phyloP scores from a whole-genome alignment of 257 asterid species.

The Handroanthus guayacan region DNA sequence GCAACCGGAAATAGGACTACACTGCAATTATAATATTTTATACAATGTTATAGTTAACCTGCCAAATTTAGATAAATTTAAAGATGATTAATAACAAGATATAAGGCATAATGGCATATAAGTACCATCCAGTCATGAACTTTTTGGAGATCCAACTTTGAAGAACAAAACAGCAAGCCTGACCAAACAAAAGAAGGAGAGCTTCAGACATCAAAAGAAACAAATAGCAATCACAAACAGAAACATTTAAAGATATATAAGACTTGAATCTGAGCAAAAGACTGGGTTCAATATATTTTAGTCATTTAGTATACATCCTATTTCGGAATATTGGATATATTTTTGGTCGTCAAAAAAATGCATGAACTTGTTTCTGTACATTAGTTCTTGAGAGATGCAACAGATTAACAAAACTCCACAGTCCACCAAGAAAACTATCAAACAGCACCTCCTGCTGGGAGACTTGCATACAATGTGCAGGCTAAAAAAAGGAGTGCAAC shows the following conservation, averaged over 20 bases:
- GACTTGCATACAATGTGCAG: background rate
- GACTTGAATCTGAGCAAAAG: background rate
- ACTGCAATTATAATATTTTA: conserved; percentile 58
- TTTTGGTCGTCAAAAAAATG: background rate
- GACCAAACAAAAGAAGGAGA: conserved; percentile 37
- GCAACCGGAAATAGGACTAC: conserved; percentile 94
- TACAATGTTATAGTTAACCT: conserved; percentile 28
- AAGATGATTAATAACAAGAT: conserved; percentile 17
- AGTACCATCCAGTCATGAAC: conserved; percentile 99
- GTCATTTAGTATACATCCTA: background rate
- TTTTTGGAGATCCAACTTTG: conserved; percentile 94
- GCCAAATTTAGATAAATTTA: conserved; percentile 8
- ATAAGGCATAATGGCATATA: conserved; percentile 30
- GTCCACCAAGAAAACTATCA: background rate
- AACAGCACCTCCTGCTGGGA: background rate
- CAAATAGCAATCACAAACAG: background rate
- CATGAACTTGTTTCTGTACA: background rate
- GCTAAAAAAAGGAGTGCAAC: background rate
- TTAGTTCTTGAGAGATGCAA: background rate
- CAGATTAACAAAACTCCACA: too few species aligned
- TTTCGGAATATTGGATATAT: background rate
- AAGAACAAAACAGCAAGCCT: conserved; percentile 92
- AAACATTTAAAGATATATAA: conserved; percentile 17
- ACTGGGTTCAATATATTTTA: background rate
- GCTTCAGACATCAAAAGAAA: conserved; percentile 27